A percentile compares a stretch with the other conserved stretches of the same genome.
These are phyloP conservation scores for Gossypium thurberi DNA, from an alignment of 345 rosid species.

Conservation along the genomic window DNA sequence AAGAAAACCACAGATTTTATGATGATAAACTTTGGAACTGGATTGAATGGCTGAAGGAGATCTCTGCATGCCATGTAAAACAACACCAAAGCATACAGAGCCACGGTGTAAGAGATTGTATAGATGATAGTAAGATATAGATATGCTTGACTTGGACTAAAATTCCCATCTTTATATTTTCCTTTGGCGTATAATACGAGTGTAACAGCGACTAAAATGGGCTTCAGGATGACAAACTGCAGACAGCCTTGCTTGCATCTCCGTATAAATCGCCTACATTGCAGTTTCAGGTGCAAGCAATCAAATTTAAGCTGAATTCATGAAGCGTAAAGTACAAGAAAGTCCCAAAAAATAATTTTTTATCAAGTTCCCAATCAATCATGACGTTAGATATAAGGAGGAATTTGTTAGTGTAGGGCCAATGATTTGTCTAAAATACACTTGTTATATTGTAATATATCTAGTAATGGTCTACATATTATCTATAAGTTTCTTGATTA, in stretches of 20 bases:
- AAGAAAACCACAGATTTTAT: constrained; percentile 95
- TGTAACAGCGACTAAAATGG: constrained; percentile 79
- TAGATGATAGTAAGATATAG: constrained; percentile 90
- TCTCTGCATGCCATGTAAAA: constrained; percentile 96
- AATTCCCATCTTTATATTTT: constrained; percentile 93
- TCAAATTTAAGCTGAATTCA: constrained; percentile 10
- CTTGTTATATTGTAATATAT: not conserved
- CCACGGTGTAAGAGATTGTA: constrained; percentile 81
- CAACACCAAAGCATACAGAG: constrained; percentile 79
- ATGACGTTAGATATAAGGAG: not conserved
- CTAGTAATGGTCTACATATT: not conserved
- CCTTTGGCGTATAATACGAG: constrained; percentile 89
- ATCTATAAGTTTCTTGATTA: not conserved
- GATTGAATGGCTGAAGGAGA: constrained; percentile 97
- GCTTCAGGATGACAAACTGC: constrained; percentile 96
- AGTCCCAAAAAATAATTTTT: not conserved
- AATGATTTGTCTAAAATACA: not conserved
- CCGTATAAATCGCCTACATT: constrained; percentile 80
- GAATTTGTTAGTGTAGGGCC: not conserved
- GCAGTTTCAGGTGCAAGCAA: constrained; percentile 12
- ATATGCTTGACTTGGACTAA: constrained; percentile 80
- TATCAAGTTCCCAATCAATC: not conserved
- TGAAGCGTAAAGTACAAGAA: not conserved
- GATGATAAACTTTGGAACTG: constrained; percentile 91
- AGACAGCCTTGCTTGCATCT: constrained; percentile 98